A percentile compares a stretch with the other conserved stretches of the same genome.
Conservation (phyloP, 257 asterid species). For the Nyctanthes arbortristis region DNA sequence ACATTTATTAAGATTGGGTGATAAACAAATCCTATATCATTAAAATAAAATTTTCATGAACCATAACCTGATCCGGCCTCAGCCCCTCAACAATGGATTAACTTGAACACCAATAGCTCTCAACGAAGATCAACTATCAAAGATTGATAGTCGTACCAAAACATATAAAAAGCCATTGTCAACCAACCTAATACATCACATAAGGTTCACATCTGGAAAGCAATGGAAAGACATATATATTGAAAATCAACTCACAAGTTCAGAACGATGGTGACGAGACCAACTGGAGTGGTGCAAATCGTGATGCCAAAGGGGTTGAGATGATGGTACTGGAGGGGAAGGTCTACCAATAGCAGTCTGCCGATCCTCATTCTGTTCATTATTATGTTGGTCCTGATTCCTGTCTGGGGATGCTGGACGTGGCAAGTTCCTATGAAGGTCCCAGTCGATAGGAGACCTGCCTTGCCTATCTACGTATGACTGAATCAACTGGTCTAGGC, state of each 20-base stretch:
- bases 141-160: neutral
- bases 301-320: constrained; percentile 92
- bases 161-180: constrained; percentile 2
- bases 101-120: neutral
- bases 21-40: neutral
- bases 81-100: neutral
- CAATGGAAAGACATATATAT: too few relatives aligned
- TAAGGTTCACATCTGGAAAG: neutral
- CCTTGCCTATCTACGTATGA: constrained; percentile 84
- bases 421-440: constrained; percentile 71
- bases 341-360: constrained; percentile 61
- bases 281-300: constrained; percentile 76
- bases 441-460: constrained; percentile 78
- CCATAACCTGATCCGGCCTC: neutral
- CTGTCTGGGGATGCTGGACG: constrained; percentile 68
- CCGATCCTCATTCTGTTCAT: constrained; percentile 61
- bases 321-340: constrained; percentile 86
- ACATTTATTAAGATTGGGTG: neutral
- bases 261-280: constrained; percentile 91
- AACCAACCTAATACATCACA: neutral
- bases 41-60: neutral
- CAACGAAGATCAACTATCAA: neutral
- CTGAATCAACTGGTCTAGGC: constrained; percentile 83
- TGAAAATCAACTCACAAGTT: constrained; percentile 60
- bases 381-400: constrained; percentile 55